phyloP scores from a whole-genome alignment of 352 stramenopile species.

The Thraustotheca clavata region DNA sequence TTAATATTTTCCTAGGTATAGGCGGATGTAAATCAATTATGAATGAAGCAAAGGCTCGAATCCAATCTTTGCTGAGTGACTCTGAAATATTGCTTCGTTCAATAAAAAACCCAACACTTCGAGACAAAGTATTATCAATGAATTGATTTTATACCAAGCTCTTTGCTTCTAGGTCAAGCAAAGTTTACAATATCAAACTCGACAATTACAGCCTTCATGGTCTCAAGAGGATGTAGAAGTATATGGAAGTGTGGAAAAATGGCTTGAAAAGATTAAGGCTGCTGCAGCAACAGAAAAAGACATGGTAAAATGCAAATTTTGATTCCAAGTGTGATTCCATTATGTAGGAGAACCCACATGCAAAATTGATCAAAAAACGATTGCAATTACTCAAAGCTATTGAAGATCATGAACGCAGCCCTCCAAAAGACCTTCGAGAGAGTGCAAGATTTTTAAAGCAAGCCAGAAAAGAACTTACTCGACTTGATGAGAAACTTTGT shows the following conservation, averaged over 20 bases:
- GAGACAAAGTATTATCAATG: background rate
- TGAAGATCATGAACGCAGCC: background rate
- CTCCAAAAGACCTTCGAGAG: background rate
- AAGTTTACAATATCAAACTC: background rate
- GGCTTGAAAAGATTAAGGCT: background rate
- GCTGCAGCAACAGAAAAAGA: background rate
- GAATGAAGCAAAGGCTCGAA: background rate
- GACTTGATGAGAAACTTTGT: constrained; percentile 9
- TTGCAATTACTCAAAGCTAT: constrained; percentile 27
- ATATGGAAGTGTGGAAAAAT: constrained; percentile 8
- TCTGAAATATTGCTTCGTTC: background rate
- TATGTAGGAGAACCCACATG: constrained; percentile 34
- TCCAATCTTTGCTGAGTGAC: constrained; percentile 5
- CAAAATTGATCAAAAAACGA: constrained; percentile 52
- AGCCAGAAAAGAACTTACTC: background rate
- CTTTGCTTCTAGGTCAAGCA: background rate
- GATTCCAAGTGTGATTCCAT: background rate
- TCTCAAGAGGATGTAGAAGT: background rate
- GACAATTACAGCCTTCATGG: background rate
- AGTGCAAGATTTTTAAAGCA: constrained; percentile 14
- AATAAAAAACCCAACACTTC: background rate
- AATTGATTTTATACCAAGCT: too few relatives aligned
- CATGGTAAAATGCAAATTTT: background rate
- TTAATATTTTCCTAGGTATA: background rate
- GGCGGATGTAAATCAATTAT: constrained; percentile 16